Evolutionary conservation across 225 moss, liverwort and hornwort species (phyloP).

Genomic region (Sphagnum contortum): DNA sequence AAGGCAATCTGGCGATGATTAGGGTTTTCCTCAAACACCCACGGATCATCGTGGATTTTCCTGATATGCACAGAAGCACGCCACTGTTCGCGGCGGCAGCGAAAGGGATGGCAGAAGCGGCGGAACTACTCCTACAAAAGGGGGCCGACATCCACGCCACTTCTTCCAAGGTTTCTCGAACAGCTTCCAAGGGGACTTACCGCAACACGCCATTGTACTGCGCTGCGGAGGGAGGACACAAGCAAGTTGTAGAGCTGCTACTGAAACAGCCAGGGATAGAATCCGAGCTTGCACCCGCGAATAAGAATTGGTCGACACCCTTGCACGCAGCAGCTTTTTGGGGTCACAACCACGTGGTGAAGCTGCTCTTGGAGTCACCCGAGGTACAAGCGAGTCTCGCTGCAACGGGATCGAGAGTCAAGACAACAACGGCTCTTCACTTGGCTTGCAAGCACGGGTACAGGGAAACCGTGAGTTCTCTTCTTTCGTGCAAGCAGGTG

Average conservation of each 20-base stretch:
- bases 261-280: background rate
- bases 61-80: constrained; percentile 1
- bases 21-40: background rate
- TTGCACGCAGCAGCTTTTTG: background rate
- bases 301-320: background rate
- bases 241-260: background rate
- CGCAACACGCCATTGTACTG: background rate
- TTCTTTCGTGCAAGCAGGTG: background rate
- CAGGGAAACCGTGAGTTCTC: background rate
- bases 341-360: background rate
- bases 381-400: background rate
- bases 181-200: background rate
- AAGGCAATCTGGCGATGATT: background rate
- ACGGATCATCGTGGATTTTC: background rate
- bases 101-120: background rate
- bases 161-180: too few species aligned
- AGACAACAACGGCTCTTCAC: constrained; percentile 1
- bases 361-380: background rate
- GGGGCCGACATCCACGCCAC: constrained; percentile 1
- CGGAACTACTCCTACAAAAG: background rate
- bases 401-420: background rate
- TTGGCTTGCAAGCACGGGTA: background rate
- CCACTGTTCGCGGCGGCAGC: background rate
- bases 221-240: background rate
- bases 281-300: background rate